A percentile compares a stretch with the other conserved stretches of the same genome.
Conservation (phyloP, 2,329 filamentous ascomycete genomes). For the Alternaria dauci region DNA sequence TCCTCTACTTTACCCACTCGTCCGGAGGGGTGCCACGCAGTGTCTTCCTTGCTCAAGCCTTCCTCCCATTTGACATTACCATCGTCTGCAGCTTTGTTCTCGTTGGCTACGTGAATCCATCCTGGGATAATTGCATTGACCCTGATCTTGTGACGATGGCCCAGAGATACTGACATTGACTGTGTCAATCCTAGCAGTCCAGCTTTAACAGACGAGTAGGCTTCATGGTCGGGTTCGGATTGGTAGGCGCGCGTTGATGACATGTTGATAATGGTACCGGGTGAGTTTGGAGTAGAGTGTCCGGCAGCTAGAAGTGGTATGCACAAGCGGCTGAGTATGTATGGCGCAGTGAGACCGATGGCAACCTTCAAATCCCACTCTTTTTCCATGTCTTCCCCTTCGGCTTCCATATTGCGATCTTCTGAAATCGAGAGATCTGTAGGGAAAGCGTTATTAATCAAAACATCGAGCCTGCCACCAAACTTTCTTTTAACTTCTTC, state of each 20-base stretch:
- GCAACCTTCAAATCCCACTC: slow-evolving; percentile 48
- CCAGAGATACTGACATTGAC: slow-evolving; percentile 58
- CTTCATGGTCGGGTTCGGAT: slow-evolving; percentile 60
- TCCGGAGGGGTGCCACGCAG: slow-evolving; percentile 60
- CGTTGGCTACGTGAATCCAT: slow-evolving; percentile 61
- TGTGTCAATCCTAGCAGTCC: slow-evolving; percentile 61
- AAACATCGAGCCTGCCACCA: slow-evolving; percentile 42
- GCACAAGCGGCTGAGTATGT: slow-evolving; percentile 44
- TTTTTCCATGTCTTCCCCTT: slow-evolving; percentile 39
- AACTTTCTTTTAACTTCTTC: slow-evolving; percentile 49
- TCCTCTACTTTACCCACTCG: slow-evolving; percentile 62
- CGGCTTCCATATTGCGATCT: slow-evolving; percentile 43
- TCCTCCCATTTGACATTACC: slow-evolving; percentile 56
- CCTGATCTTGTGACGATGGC: slow-evolving; percentile 54
- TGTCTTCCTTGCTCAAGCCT: slow-evolving; percentile 56
- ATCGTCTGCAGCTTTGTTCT: slow-evolving; percentile 54
- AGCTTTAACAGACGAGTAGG: slow-evolving; percentile 61
- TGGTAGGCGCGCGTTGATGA: slow-evolving; percentile 61
- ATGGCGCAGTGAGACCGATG: slow-evolving; percentile 47
- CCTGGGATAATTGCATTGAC: slow-evolving; percentile 61
- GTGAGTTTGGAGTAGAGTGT: slow-evolving; percentile 26
- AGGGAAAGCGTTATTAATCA: slow-evolving; percentile 50
- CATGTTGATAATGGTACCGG: slow-evolving; percentile 56
- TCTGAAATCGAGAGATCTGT: slow-evolving; percentile 38
- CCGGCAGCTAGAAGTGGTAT: slow-evolving; percentile 38